Evolutionary conservation across 306 rosid species (phyloP).

Genomic region (Alnus glutinosa): DNA sequence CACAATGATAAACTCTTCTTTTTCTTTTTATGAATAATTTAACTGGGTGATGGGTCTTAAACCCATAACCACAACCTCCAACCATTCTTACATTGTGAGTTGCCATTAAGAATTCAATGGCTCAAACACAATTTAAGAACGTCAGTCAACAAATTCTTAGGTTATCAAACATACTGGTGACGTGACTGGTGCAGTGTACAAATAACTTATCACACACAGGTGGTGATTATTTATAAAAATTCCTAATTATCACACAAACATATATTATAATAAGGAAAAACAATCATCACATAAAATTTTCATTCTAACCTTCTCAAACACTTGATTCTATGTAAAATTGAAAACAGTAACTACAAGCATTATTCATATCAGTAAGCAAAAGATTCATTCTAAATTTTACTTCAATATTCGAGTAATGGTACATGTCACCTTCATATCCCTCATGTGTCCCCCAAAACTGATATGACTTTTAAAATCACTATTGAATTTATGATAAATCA

Average conservation of each 20-base stretch:
- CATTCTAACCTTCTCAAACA: neutral
- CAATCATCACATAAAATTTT: neutral
- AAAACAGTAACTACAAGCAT: neutral
- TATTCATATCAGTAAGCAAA: neutral
- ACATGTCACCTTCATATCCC: no score
- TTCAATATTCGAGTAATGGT: no score
- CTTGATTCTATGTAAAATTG: neutral
- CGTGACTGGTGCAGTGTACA: neutral
- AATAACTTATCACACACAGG: neutral
- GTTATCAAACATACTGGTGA: neutral
- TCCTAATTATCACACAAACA: neutral
- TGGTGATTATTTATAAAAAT: neutral
- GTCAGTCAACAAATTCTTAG: neutral
- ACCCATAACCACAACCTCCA: neutral
- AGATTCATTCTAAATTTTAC: neutral
- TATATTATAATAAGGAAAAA: neutral
- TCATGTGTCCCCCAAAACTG: no score
- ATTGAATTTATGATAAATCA: no score
- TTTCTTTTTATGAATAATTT: no score
- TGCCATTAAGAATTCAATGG: neutral
- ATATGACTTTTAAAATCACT: no score
- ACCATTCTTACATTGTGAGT: neutral
- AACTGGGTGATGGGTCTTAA: no score
- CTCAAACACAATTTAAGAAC: neutral
- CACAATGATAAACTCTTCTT: no score